These are phyloP conservation scores for Pseudogymnoascus sp. DNA, from an alignment of 2,329 filamentous ascomycete species.

Conservation along the genomic window DNA sequence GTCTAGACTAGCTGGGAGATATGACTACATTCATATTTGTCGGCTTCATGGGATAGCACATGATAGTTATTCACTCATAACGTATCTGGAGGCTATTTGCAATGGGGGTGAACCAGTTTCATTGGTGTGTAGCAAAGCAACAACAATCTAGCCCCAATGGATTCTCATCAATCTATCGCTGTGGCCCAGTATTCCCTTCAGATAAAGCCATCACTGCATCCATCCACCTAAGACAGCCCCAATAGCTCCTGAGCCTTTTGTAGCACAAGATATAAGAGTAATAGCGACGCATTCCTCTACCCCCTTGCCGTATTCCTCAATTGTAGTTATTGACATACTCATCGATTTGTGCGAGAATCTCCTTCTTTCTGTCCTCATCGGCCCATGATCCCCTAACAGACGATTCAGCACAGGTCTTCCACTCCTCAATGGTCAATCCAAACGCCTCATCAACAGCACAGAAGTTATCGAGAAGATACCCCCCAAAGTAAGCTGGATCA, in stretches of 20 bases:
- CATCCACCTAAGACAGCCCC: neutral
- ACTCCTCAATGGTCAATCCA: conserved; percentile 52
- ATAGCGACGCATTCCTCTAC: neutral
- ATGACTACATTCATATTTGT: too few species aligned
- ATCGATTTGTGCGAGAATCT: conserved; percentile 43
- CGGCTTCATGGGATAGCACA: too few species aligned
- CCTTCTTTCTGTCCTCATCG: conserved; percentile 50
- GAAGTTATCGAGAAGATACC: conserved; percentile 68
- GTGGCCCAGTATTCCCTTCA: neutral
- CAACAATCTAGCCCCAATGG: neutral
- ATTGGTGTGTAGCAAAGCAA: neutral
- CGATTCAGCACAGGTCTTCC: conserved; percentile 54
- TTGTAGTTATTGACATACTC: conserved; percentile 26
- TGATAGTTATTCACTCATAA: too few species aligned
- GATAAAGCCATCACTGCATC: neutral
- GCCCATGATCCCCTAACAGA: conserved; percentile 66
- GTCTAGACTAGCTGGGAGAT: too few species aligned
- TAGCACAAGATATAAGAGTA: neutral
- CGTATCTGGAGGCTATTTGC: too few species aligned
- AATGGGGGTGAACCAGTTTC: neutral
- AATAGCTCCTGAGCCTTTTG: neutral
- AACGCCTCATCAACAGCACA: conserved; percentile 68
- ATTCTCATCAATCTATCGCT: neutral
- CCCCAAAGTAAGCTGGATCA: conserved; percentile 54
- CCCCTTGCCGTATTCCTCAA: neutral